Evolutionary conservation across 768 basidiomycete species (phyloP).

Genomic region (Psilocybe subaeruginosa): DNA sequence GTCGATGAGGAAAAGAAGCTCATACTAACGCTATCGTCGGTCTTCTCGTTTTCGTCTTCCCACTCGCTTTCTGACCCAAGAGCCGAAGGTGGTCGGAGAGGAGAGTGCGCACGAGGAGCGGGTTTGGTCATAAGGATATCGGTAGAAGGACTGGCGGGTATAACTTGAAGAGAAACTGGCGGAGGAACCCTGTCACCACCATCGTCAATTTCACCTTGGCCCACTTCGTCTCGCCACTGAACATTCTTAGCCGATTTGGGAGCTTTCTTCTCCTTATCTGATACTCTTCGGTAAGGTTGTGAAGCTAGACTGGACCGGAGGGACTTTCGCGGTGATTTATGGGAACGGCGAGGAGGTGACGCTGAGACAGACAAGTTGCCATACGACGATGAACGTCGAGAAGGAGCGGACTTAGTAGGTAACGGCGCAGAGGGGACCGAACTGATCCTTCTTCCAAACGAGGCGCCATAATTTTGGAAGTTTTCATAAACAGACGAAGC

Average conservation of each 20-base stretch:
- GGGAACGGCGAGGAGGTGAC: constrained; percentile 53
- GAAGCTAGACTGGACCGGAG: constrained; percentile 64
- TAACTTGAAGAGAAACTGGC: constrained; percentile 38
- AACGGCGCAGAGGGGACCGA: constrained; percentile 52
- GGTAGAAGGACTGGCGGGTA: constrained; percentile 44
- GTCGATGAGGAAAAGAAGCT: constrained; percentile 51
- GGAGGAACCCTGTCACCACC: constrained; percentile 40
- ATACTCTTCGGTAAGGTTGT: constrained; percentile 64
- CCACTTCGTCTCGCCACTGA: constrained; percentile 87
- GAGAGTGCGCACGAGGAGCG: constrained; percentile 28
- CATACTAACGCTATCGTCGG: constrained; percentile 72
- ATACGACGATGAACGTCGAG: constrained; percentile 43
- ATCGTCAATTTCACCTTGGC: constrained; percentile 81
- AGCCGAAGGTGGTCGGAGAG: constrained; percentile 46
- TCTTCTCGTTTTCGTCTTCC: constrained; percentile 88
- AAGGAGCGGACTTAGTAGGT: constrained; percentile 25
- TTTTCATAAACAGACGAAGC: constrained; percentile 41
- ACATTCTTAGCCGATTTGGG: constrained; percentile 70
- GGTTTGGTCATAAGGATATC: constrained; percentile 25
- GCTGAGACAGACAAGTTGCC: constrained; percentile 47
- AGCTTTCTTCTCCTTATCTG: constrained; percentile 64
- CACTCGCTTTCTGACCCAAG: constrained; percentile 82
- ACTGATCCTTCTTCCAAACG: constrained; percentile 51
- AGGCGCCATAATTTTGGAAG: constrained; percentile 53
- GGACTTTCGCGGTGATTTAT: constrained; percentile 72